phyloP scores from a whole-genome alignment of 2,329 filamentous ascomycete genomes.

The Epichloe aotearoae region DNA sequence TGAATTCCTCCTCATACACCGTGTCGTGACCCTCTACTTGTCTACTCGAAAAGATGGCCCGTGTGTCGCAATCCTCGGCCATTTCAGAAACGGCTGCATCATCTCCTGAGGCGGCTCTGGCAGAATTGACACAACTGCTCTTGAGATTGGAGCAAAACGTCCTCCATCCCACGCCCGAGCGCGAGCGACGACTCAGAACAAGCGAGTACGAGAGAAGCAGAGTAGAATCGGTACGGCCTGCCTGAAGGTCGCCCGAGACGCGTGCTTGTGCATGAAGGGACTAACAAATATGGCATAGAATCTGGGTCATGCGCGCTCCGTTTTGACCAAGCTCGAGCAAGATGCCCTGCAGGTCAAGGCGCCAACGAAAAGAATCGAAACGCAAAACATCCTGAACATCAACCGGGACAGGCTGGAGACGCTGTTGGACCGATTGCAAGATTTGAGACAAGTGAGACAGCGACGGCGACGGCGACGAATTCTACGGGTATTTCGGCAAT shows the following conservation, averaged over 20 bases:
- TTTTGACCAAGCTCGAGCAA: conserved; percentile 60
- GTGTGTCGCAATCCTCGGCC: background rate
- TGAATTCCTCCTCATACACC: background rate
- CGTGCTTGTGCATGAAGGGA: background rate
- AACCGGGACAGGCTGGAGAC: conserved; percentile 55
- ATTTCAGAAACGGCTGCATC: background rate
- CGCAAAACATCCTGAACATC: conserved; percentile 48
- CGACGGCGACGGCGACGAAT: background rate
- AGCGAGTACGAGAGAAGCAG: conserved; percentile 51
- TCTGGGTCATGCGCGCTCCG: conserved; percentile 54
- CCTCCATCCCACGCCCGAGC: conserved; percentile 46
- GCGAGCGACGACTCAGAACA: conserved; percentile 40
- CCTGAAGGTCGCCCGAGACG: background rate
- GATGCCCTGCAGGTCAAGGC: conserved; percentile 47
- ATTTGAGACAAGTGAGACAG: conserved; percentile 47
- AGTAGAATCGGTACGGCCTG: conserved; percentile 29
- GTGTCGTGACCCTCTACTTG: background rate
- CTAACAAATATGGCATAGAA: conserved; percentile 34
- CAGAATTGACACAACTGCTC: conserved; percentile 51
- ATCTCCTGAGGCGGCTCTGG: conserved; percentile 17
- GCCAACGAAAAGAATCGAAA: conserved; percentile 42
- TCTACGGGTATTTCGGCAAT: background rate
- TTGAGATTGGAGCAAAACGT: conserved; percentile 52
- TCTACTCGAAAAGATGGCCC: background rate
- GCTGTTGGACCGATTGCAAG: conserved; percentile 51